Evolutionary conservation across 225 moss, liverwort and hornwort species (phyloP), one percentile per base, ranked within the genome.

Genomic region (Marchantia paleacea): DNA sequence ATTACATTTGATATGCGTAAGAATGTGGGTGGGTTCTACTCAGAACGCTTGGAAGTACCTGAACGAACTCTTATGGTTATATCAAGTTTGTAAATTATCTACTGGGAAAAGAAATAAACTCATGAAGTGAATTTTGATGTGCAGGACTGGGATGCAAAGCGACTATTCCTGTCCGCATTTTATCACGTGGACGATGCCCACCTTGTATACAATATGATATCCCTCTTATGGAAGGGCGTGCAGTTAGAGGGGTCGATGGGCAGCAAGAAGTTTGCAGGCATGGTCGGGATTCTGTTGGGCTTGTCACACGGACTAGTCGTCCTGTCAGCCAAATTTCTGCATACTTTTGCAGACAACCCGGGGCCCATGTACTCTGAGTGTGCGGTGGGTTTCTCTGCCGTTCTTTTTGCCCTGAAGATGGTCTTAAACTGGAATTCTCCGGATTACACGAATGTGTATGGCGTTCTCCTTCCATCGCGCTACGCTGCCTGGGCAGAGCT

Each of bases 401-500:
- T 96, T 0, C 81, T 96, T 75, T 96, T 96, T 65, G 96, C 94
- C 14, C 58, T 96, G 81, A 96, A 96, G 83, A 85, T 89, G 80
- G 96, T 96, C 72, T 85, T 94, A 31, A 92, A 87, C 58, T 90
- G 88, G 88, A 87, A 92, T 51, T 89, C 92, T 47, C 90, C 93
- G 0, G 88, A 88, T 53, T 87, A 85, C 72, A 87, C 90, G 30
- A 87, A 86, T 30, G 92, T 93, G 0, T 91, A 92, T 76, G 96
- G 93, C 24, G 62, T 93, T 39, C 86, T 86, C 2, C 83, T 96
- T 66, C 93, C 93, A 54, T 92, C 96, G 18, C 90, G 86, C 62
- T 92, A 94, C 51, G 94, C 94, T 39, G 92, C 96, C 55, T 96
- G 94, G 96, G 92, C 91, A 80, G 96, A 96, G 90, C 86, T 96